phyloP scores from a whole-genome alignment of 169 alveolate genomes.

The Plasmodium gallinaceum region DNA sequence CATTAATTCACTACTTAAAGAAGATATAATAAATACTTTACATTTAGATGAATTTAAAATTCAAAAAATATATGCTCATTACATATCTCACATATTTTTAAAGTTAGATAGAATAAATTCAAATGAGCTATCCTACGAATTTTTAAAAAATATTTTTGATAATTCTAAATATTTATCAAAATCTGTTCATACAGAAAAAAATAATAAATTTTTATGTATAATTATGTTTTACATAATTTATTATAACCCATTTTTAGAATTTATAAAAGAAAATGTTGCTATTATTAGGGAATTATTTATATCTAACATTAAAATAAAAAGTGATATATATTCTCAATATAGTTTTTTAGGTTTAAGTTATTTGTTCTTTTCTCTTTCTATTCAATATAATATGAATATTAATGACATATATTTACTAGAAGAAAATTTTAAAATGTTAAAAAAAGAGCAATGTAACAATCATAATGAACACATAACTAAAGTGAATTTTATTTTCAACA shows the following conservation, averaged over 20 bases:
- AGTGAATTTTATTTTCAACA: background rate
- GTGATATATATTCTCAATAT: conserved; percentile 63
- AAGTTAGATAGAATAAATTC: conserved; percentile 27
- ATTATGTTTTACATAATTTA: conserved; percentile 45
- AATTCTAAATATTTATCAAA: background rate
- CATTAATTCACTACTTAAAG: conserved; percentile 28
- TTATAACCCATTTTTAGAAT: conserved; percentile 71
- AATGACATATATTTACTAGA: conserved; percentile 10
- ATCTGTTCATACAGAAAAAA: background rate
- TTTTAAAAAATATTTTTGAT: conserved; percentile 15
- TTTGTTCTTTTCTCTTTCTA: conserved; percentile 54
- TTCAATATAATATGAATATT: conserved; percentile 28
- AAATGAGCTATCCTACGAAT: conserved; percentile 28
- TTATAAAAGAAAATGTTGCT: conserved; percentile 5
- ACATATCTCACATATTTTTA: conserved; percentile 57
- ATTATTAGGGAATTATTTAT: conserved; percentile 21
- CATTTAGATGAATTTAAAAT: conserved; percentile 6
- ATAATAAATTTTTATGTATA: conserved; percentile 46
- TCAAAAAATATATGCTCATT: conserved; percentile 55
- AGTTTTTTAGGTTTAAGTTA: conserved; percentile 46
- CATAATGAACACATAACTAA: background rate
- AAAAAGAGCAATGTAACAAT: background rate
- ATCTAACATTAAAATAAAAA: conserved; percentile 20
- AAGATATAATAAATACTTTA: conserved; percentile 19
- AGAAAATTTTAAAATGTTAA: background rate